Evolutionary conservation across 495 filamentous ascomycete species (phyloP).

Genomic region (Bathelium albidoporum): DNA sequence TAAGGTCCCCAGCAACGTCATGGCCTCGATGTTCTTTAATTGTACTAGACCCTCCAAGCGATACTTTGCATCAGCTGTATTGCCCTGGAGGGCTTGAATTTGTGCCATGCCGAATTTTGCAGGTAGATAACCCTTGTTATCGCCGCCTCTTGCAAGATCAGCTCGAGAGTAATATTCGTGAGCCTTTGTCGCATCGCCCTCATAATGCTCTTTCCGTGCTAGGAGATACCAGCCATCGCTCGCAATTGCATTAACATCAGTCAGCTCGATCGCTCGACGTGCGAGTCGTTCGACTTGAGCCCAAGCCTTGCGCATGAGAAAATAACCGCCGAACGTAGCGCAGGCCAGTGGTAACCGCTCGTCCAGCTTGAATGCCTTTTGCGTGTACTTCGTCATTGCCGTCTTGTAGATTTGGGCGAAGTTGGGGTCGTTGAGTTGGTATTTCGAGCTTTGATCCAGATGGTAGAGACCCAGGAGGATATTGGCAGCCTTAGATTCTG

Average conservation of each 20-base stretch:
- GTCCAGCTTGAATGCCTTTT: slow-evolving; percentile 90
- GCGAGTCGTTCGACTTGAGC: slow-evolving; percentile 73
- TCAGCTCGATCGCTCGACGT: slow-evolving; percentile 86
- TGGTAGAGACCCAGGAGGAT: slow-evolving; percentile 82
- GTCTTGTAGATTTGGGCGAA: slow-evolving; percentile 79
- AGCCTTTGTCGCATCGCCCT: slow-evolving; percentile 55
- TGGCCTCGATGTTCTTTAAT: slow-evolving; percentile 72
- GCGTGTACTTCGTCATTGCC: slow-evolving; percentile 87
- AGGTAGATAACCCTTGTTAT: slow-evolving; percentile 77
- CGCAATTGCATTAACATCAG: slow-evolving; percentile 88
- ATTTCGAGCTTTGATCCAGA: slow-evolving; percentile 68
- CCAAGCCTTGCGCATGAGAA: slow-evolving; percentile 66
- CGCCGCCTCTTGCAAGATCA: slow-evolving; percentile 78
- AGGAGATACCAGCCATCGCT: slow-evolving; percentile 96
- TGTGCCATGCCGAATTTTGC: slow-evolving; percentile 91
- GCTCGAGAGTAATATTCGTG: slow-evolving; percentile 75
- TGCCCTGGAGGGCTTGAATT: slow-evolving; percentile 69
- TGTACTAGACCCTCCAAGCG: slow-evolving; percentile 70
- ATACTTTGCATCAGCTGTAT: slow-evolving; percentile 86
- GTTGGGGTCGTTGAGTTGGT: slow-evolving; percentile 62
- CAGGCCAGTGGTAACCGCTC: slow-evolving; percentile 86
- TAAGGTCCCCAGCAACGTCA: slow-evolving; percentile 78
- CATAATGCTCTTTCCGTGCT: slow-evolving; percentile 76
- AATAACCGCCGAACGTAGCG: slow-evolving; percentile 78
- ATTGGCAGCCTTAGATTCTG: slow-evolving; percentile 82